Evolutionary conservation across 371 early-diverging fungal genomes (phyloP).

Genomic region (Zychaea mexicana): DNA sequence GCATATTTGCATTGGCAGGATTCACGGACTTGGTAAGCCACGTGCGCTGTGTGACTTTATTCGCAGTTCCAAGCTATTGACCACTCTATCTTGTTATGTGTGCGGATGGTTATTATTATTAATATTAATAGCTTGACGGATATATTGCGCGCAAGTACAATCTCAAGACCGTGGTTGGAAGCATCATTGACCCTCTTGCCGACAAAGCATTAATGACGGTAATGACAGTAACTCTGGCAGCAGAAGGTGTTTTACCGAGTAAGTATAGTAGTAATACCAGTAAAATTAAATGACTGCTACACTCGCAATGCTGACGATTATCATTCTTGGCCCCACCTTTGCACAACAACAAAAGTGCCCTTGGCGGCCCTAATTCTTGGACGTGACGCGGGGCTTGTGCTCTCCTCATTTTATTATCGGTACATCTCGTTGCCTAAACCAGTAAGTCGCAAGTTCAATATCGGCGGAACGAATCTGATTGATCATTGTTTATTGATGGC

Average conservation of each 20-base stretch:
- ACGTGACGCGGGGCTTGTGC: constrained; percentile 80
- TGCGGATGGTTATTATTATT: background rate
- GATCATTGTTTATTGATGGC: constrained; percentile 8
- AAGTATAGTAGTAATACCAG: constrained; percentile 19
- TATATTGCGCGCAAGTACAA: constrained; percentile 89
- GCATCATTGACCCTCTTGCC: constrained; percentile 94
- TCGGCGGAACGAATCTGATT: constrained; percentile 1
- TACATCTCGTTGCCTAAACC: constrained; percentile 90
- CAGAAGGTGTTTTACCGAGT: constrained; percentile 80
- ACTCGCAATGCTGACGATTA: background rate
- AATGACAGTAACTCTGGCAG: constrained; percentile 80
- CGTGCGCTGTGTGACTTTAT: background rate
- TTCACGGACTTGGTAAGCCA: constrained; percentile 79
- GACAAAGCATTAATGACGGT: constrained; percentile 96
- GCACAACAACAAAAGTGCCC: constrained; percentile 46
- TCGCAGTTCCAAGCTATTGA: background rate
- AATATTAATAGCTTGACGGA: constrained; percentile 75
- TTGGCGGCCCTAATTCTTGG: constrained; percentile 87
- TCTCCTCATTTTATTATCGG: constrained; percentile 82
- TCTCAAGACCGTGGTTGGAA: constrained; percentile 85
- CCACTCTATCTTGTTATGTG: background rate
- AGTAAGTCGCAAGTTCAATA: constrained; percentile 44
- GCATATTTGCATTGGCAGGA: constrained; percentile 78
- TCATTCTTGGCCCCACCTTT: background rate
- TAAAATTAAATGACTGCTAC: background rate